phyloP scores from a whole-genome alignment of 2,329 filamentous ascomycete genomes.

The Dothistroma septosporum region DNA sequence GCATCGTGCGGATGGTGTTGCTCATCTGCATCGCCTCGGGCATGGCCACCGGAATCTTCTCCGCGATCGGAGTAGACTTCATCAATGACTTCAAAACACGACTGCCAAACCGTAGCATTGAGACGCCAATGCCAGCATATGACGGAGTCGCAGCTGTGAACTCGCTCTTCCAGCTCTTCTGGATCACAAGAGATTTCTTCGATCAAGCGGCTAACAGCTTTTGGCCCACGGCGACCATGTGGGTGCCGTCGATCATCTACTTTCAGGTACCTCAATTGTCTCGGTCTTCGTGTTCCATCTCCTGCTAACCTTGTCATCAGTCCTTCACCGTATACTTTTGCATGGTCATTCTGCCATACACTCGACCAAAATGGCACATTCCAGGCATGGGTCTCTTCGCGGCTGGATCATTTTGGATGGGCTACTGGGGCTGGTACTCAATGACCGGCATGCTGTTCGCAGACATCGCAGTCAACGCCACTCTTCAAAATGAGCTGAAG shows the following conservation, averaged over 20 bases:
- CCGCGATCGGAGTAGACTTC: slow-evolving; percentile 31
- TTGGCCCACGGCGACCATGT: slow-evolving; percentile 46
- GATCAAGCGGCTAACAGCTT: slow-evolving; percentile 40
- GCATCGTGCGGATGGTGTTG: slow-evolving; percentile 42
- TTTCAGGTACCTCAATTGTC: slow-evolving; percentile 30
- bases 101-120: slow-evolving; percentile 39
- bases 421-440: slow-evolving; percentile 32
- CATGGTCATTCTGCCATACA: slow-evolving; percentile 47
- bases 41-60: slow-evolving; percentile 38
- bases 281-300: background rate
- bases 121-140: slow-evolving; percentile 31
- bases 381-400: slow-evolving; percentile 30
- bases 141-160: slow-evolving; percentile 45
- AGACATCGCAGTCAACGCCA: slow-evolving; percentile 22
- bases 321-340: slow-evolving; percentile 48
- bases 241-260: slow-evolving; percentile 45
- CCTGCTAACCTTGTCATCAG: slow-evolving; percentile 7
- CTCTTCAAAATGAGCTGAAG: slow-evolving; percentile 20
- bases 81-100: slow-evolving; percentile 38
- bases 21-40: slow-evolving; percentile 41
- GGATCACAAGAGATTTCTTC: slow-evolving; percentile 39
- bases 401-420: slow-evolving; percentile 31
- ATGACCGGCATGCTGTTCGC: slow-evolving; percentile 29
- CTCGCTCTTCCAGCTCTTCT: slow-evolving; percentile 47
- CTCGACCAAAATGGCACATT: slow-evolving; percentile 40